Conservation (phyloP, 2,329 filamentous ascomycete genomes). For the Trichoderma sp. region DNA sequence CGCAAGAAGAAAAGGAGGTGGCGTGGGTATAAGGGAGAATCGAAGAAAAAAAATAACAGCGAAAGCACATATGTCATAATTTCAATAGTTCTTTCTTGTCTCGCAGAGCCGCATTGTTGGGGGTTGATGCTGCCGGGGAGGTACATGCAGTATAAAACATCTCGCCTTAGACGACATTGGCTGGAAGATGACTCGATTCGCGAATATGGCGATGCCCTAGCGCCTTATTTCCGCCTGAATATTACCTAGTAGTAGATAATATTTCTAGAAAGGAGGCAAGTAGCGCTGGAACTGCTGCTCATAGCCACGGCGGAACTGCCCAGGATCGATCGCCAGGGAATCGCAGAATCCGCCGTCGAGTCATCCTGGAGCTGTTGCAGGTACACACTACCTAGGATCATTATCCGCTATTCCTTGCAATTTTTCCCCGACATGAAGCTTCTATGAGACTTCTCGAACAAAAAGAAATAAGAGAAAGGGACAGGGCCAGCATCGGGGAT, state of each 20-base stretch:
- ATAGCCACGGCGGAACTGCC: not conserved
- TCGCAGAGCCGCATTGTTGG: constrained; percentile 17
- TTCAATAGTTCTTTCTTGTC: not conserved
- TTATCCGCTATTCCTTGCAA: not conserved
- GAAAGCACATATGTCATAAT: not conserved
- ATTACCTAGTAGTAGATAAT: not conserved
- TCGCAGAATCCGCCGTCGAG: not conserved
- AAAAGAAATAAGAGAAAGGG: not conserved
- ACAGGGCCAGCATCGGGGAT: constrained; percentile 11
- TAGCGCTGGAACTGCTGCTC: not conserved
- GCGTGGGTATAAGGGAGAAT: not conserved
- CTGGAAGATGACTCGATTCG: constrained; percentile 11
- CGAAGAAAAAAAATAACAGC: not conserved
- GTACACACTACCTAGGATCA: not conserved
- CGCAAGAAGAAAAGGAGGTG: not conserved
- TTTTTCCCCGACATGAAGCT: not conserved
- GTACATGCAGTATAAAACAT: not conserved
- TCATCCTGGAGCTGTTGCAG: not conserved
- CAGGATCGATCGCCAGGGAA: not conserved
- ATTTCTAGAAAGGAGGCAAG: constrained; percentile 13
- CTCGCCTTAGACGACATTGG: not conserved
- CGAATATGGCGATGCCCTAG: not conserved
- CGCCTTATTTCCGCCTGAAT: not conserved
- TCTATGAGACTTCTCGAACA: constrained; percentile 8
- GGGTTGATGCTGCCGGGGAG: not conserved